phyloP scores from a whole-genome alignment of 108 stramenopile species.

The Skeletonema tropicum region DNA sequence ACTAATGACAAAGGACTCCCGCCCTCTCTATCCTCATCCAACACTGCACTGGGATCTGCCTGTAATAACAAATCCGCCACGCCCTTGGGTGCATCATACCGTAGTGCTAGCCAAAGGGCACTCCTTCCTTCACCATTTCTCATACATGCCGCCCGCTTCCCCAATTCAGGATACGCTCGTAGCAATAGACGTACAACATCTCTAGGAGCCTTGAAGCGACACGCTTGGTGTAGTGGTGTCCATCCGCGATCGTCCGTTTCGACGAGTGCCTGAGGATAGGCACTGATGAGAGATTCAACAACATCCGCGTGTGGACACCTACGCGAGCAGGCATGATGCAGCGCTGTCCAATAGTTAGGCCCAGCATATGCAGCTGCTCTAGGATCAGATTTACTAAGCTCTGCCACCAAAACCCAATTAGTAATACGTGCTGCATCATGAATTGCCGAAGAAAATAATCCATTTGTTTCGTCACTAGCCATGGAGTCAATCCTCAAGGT shows the following conservation, averaged over 20 bases:
- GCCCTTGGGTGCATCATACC: slow-evolving; percentile 83
- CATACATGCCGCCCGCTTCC: slow-evolving; percentile 52
- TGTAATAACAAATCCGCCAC: slow-evolving; percentile 74
- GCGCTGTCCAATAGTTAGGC: slow-evolving; percentile 70
- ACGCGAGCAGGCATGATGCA: slow-evolving; percentile 78
- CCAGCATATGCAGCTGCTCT: slow-evolving; percentile 62
- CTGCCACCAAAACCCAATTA: slow-evolving; percentile 55
- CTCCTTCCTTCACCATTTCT: slow-evolving; percentile 60
- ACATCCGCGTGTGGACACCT: slow-evolving; percentile 75
- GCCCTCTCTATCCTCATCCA: slow-evolving; percentile 78
- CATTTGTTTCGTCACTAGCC: background rate
- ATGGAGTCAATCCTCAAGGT: slow-evolving; percentile 1
- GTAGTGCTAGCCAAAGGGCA: slow-evolving; percentile 76
- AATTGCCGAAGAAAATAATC: slow-evolving; percentile 47
- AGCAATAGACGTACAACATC: slow-evolving; percentile 68
- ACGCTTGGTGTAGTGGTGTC: slow-evolving; percentile 78
- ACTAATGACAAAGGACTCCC: slow-evolving; percentile 69
- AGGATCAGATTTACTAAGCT: slow-evolving; percentile 53
- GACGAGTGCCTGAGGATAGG: slow-evolving; percentile 70
- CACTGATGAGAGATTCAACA: slow-evolving; percentile 62
- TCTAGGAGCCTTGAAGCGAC: slow-evolving; percentile 74
- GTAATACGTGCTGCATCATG: slow-evolving; percentile 74
- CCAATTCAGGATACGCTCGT: slow-evolving; percentile 51
- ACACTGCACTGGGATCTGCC: slow-evolving; percentile 63
- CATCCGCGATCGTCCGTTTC: slow-evolving; percentile 70